A percentile compares a stretch with the other conserved stretches of the same genome.
phyloP scores from a whole-genome alignment of 306 rosid species.

The Pyrus communis region DNA sequence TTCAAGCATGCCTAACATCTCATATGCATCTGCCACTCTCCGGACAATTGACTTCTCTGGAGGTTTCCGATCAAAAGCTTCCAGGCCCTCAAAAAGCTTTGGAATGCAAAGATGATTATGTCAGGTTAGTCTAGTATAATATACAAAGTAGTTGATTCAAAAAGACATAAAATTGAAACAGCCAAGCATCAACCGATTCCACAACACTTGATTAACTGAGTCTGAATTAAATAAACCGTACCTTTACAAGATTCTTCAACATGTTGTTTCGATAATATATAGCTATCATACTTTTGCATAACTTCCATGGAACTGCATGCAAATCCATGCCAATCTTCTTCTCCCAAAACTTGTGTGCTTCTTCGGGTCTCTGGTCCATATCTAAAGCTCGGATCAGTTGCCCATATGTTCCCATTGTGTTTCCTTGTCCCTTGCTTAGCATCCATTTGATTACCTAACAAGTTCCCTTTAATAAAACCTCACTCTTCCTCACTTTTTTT shows the following conservation, averaged over 20 bases:
- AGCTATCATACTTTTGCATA: constrained; percentile 75
- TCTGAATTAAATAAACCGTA: constrained; percentile 16
- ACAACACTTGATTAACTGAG: background rate
- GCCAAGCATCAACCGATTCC: background rate
- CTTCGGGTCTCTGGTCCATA: constrained; percentile 83
- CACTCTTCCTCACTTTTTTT: background rate
- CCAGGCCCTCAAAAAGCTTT: constrained; percentile 84
- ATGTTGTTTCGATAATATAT: constrained; percentile 71
- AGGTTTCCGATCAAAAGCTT: constrained; percentile 85
- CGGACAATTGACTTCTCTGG: constrained; percentile 61
- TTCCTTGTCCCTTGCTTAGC: constrained; percentile 96
- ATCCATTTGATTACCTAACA: constrained; percentile 87
- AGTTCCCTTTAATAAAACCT: background rate
- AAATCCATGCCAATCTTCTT: constrained; percentile 64
- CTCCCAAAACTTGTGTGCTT: constrained; percentile 86
- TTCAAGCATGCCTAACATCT: constrained; percentile 51
- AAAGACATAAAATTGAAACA: background rate
- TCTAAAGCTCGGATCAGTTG: constrained; percentile 76
- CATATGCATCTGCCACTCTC: constrained; percentile 79
- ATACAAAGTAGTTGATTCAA: background rate
- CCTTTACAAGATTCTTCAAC: constrained; percentile 60
- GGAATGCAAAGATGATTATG: constrained; percentile 18
- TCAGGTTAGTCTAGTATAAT: constrained; percentile 2
- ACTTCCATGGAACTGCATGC: constrained; percentile 92
- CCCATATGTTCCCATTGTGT: constrained; percentile 70